Evolutionary conservation across 768 basidiomycete species (phyloP), one percentile per base, ranked within the genome.

Genomic region (Chlorophyllum brunneum): DNA sequence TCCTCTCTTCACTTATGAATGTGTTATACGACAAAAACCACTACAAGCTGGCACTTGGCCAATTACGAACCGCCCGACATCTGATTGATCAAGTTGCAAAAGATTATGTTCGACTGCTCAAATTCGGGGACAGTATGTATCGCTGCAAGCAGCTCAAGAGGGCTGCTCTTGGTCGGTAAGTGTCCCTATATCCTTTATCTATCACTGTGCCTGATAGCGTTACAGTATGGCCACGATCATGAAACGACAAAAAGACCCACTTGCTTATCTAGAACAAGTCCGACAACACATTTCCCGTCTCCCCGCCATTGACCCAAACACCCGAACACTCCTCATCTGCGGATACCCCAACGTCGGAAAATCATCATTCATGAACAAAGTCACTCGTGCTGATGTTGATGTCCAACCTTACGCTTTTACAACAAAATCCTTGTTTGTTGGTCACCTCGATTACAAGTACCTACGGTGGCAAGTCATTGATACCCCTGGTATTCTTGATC

Each of bases 301-400:
- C 41, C 97, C 97, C 24, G 85, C 92, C 18, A 98, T 99, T 70
- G 95, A 99, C 66, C 97, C 97, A 23, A 98, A 92, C 70, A 98
- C 97, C 18, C 86, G 97, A 46, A 99, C 97, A 0, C 86, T 99
- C 55, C 82, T 99, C 58, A 90, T 99, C 62, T 98, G 97, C 64
- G 97, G 97, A 50, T 99, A 98, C 72, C 97, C 97, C 15, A 99
- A 99, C 67, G 97, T 99, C 65, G 97, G 97, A 51, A 99, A 99
- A 74, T 97, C 94, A 11, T 95, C 93, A 20, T 99, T 99, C 70
- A 94, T 99, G 62, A 99, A 99, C 85, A 98, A 98, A 71, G 92
- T 99, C 65, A 98, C 97, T 18, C 87, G 97, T 45, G 97, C 95
- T 46, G 97, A 99, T 65, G 97, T 99, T 62, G 97, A 99, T 66